These are phyloP conservation scores for Curvularia eragrostidis DNA, from an alignment of 2,329 filamentous ascomycete species.

Conservation along the genomic window DNA sequence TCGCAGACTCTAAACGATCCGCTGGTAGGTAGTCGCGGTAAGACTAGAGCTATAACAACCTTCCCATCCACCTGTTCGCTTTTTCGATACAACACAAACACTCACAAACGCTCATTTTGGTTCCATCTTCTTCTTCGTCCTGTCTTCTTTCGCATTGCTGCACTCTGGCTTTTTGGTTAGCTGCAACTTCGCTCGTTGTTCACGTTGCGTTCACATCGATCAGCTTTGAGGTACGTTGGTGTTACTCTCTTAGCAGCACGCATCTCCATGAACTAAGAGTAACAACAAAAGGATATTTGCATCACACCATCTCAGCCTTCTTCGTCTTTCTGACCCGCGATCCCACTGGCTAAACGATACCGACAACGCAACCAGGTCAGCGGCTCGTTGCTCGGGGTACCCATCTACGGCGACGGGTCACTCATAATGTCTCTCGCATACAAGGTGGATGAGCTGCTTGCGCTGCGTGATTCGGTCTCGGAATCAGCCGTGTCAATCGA, in stretches of 20 bases:
- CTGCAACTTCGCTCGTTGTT: conserved; percentile 43
- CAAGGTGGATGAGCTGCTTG: conserved; percentile 52
- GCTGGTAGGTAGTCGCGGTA: conserved; percentile 29
- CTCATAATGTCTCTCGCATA: conserved; percentile 46
- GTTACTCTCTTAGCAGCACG: not conserved
- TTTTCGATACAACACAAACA: conserved; percentile 36
- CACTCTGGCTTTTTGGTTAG: conserved; percentile 49
- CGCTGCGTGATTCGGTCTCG: conserved; percentile 50
- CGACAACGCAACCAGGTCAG: conserved; percentile 12
- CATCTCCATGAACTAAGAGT: not conserved
- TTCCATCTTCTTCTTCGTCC: conserved; percentile 46
- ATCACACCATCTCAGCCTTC: conserved; percentile 48
- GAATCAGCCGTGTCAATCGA: conserved; percentile 53
- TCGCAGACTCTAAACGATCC: not conserved
- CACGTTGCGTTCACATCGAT: conserved; percentile 36
- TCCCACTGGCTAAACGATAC: conserved; percentile 17
- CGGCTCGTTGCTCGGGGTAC: conserved; percentile 18
- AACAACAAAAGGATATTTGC: conserved; percentile 42
- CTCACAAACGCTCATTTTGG: conserved; percentile 40
- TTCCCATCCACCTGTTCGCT: conserved; percentile 11
- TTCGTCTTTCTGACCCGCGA: conserved; percentile 22
- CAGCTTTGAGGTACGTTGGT: conserved; percentile 42
- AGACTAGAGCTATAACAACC: conserved; percentile 35
- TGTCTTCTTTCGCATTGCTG: conserved; percentile 50
- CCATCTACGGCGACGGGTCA: conserved; percentile 14